A percentile compares a stretch with the other conserved stretches of the same genome.
phyloP scores from a whole-genome alignment of 306 rosid species.

The Cyclanthera cordifolia region DNA sequence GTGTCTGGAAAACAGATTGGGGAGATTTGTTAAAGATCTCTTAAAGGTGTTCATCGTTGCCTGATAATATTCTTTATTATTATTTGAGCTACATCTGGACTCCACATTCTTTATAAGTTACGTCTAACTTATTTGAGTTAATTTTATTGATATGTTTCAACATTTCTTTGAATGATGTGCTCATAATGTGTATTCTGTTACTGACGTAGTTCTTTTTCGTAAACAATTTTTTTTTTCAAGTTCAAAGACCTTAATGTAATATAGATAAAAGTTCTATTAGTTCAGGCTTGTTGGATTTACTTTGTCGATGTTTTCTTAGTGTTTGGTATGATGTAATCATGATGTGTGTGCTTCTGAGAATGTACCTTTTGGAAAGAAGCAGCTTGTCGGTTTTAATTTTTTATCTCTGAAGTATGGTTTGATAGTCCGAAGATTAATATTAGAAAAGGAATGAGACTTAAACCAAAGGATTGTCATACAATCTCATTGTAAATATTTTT shows the following conservation, averaged over 20 bases:
- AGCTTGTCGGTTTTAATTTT: neutral
- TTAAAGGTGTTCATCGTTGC: constrained; percentile 38
- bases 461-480: neutral
- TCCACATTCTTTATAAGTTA: constrained; percentile 9
- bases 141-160: neutral
- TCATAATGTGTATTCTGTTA: neutral
- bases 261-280: neutral
- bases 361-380: neutral
- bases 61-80: constrained; percentile 26
- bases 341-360: neutral
- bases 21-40: constrained; percentile 16
- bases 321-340: neutral
- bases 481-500: neutral
- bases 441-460: neutral
- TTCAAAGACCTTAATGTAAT: neutral
- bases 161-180: neutral
- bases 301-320: neutral
- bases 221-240: neutral
- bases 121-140: neutral
- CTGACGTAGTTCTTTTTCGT: neutral
- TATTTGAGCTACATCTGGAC: constrained; percentile 47
- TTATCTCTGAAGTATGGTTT: neutral
- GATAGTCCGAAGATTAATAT: neutral
- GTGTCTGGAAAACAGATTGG: neutral
- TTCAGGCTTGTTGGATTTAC: neutral